Conservation (phyloP, 148 eudicot genomes). For the Polygonum aviculare region DNA sequence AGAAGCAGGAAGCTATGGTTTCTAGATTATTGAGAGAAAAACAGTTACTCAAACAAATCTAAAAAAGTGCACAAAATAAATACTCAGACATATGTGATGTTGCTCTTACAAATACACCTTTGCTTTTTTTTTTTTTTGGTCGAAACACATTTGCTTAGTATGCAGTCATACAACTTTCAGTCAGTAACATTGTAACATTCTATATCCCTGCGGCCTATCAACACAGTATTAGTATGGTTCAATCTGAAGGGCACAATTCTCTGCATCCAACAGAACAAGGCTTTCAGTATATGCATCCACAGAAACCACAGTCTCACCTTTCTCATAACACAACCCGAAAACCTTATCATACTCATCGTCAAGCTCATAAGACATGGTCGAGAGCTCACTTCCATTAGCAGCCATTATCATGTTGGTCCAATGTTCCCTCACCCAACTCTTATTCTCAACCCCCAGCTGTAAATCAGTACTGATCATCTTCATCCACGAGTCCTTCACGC, state of each 20-base stretch:
- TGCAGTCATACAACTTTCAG: neutral
- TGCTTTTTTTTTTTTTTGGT: neutral
- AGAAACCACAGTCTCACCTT: neutral
- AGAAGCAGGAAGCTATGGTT: neutral
- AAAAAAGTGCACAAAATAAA: neutral
- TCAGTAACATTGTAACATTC: neutral
- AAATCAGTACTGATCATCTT: neutral
- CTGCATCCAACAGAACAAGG: neutral
- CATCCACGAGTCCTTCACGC: neutral
- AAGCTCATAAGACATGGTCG: neutral
- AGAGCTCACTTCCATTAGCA: neutral
- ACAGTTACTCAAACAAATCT: neutral
- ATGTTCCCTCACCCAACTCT: slow-evolving; percentile 6
- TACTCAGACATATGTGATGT: neutral
- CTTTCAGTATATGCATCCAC: neutral
- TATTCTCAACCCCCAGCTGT: neutral
- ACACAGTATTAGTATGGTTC: neutral
- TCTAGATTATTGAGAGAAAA: neutral
- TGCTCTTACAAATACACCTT: neutral
- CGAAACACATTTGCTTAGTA: no score
- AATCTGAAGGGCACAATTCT: neutral
- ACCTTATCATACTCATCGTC: neutral
- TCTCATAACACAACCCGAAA: neutral
- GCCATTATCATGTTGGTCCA: neutral
- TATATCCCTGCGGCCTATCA: neutral